Evolutionary conservation across 2,329 filamentous ascomycete genomes (phyloP).

Genomic region (Diplodia seriata): DNA sequence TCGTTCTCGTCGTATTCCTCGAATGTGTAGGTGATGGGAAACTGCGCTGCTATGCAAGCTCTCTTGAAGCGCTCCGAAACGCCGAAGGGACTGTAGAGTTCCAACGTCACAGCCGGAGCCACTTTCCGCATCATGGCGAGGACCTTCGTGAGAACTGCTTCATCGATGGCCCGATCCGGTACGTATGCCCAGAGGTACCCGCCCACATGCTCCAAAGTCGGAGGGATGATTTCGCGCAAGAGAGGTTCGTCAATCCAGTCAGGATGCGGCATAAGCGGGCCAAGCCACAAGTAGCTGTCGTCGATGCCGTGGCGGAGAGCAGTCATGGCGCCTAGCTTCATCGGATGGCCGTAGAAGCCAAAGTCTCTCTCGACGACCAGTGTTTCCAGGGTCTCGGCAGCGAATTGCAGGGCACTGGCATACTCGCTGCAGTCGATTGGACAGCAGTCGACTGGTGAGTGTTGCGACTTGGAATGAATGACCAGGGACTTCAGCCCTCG

Average conservation of each 20-base stretch:
- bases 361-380: background rate
- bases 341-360: background rate
- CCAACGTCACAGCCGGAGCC: background rate
- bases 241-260: background rate
- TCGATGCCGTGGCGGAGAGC: background rate
- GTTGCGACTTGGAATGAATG: background rate
- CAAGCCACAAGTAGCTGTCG: background rate
- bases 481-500: background rate
- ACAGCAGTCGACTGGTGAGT: background rate
- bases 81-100: background rate
- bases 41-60: background rate
- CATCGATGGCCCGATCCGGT: background rate
- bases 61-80: background rate
- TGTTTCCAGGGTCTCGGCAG: background rate
- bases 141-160: background rate
- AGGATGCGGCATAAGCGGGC: background rate
- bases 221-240: background rate
- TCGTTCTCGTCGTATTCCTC: background rate
- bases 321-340: background rate
- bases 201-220: background rate
- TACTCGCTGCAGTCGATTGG: background rate
- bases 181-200: background rate
- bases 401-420: background rate
- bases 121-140: background rate
- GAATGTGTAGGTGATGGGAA: conserved; percentile 1